Conservation (phyloP, 805 yeast species). For the Kazachstania kunashirensis region DNA sequence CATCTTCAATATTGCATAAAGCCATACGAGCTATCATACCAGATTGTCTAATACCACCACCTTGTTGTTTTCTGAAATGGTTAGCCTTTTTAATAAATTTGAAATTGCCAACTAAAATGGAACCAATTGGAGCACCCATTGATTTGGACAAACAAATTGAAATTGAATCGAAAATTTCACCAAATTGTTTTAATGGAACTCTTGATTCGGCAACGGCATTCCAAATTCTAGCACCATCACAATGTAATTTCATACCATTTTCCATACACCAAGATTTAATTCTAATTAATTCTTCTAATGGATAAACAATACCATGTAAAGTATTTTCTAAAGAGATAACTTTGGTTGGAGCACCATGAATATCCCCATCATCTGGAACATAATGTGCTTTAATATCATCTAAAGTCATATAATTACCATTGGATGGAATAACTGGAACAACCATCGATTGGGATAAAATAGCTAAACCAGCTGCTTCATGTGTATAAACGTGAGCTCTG, state of each 20-base stretch:
- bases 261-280: conserved; percentile 63
- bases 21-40: conserved; percentile 82
- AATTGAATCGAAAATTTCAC: conserved; percentile 72
- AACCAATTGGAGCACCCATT: conserved; percentile 89
- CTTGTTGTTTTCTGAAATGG: conserved; percentile 84
- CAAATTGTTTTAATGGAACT: conserved; percentile 57
- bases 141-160: conserved; percentile 84
- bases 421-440: conserved; percentile 65
- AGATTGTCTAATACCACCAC: conserved; percentile 88
- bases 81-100: conserved; percentile 57
- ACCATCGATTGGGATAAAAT: conserved; percentile 89
- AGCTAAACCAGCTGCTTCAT: conserved; percentile 90
- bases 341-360: conserved; percentile 82
- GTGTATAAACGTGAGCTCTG: conserved; percentile 71
- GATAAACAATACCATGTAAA: conserved; percentile 70
- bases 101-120: conserved; percentile 63
- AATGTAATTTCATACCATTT: conserved; percentile 54
- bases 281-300: conserved; percentile 63
- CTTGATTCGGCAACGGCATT: conserved; percentile 69
- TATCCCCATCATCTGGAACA: conserved; percentile 67
- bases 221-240: conserved; percentile 93
- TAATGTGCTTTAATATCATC: conserved; percentile 63
- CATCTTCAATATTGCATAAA: conserved; percentile 59
- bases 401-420: conserved; percentile 66
- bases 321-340: conserved; percentile 84